Evolutionary conservation across 208 protist genomes (phyloP), one percentile per base, ranked within the genome.

Genomic region (Acanthamoeba pearcei): DNA sequence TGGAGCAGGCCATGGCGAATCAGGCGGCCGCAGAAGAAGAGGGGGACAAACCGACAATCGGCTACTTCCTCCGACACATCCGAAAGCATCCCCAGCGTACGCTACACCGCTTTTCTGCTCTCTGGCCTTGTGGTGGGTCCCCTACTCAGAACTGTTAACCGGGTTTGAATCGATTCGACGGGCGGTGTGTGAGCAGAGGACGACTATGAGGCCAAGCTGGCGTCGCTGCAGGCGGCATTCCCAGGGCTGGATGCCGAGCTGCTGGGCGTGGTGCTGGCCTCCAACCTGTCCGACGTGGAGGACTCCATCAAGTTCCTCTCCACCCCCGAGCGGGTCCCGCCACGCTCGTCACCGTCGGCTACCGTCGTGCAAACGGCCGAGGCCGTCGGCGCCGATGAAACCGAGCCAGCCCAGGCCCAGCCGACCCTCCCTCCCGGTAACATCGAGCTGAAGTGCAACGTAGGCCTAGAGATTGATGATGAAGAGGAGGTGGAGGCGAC

Each of bases 291-390:
- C 19, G 51, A 24, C 64, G 64, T 91, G 60, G 85, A 91, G 55
- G 85, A 91, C 35, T 76, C 85, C 0, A 91, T 91, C 29, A 66
- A 42, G 57, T 91, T 76, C 38, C 64, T 91, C 24, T 85, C 76
- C 6, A 42, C 42, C 49, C 42, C 70, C 70, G 29, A 78, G 29
- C 70, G 42, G n/a, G 29, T 8, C 42, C 49, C 12, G 27, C 49
- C 17, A 42, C 76, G 5, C 29, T 4, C 5, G 12, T 19, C 9
- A 29, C 68, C 68, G 68, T 46, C 68, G 68, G 32, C 76, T 13
- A 60, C 32, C 24, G 76, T 85, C 46, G 76, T 85, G 13, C 76
- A 85, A 35, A 85, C 76, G 76, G 76, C 76, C 5, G 76, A 85
- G n/a, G 76, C 76, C 76, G 49, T 82, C 24, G 72, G 72, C n/a